phyloP scores from a whole-genome alignment of 148 eudicot species.

The Vaccinium corymbosum region DNA sequence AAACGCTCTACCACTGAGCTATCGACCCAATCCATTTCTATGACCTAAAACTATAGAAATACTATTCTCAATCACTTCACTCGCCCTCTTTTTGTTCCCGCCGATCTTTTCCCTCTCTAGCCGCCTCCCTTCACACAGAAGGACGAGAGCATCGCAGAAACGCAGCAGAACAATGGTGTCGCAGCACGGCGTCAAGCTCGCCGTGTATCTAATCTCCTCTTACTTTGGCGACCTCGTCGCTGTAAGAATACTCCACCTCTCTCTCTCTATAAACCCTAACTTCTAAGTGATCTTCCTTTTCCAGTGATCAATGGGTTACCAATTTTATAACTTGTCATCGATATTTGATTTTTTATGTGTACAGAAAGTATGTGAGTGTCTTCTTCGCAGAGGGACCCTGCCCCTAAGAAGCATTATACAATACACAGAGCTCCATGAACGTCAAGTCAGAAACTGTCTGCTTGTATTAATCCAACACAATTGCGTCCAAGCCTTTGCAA shows the following conservation, averaged over 20 bases:
- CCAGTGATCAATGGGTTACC: neutral
- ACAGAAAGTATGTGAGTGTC: constrained; percentile 90
- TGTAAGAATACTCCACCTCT: constrained; percentile 33
- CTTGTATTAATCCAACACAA: constrained; percentile 80
- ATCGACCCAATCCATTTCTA: neutral
- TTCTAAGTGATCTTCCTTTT: too few species aligned
- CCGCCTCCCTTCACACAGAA: neutral
- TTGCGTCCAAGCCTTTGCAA: constrained; percentile 80
- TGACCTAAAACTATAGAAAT: neutral
- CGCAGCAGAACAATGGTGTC: constrained; percentile 22
- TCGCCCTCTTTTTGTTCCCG: neutral
- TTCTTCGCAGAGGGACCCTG: constrained; percentile 67
- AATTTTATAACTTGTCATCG: neutral
- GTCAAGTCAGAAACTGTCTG: constrained; percentile 51
- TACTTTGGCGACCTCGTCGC: constrained; percentile 68
- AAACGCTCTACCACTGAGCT: constrained; percentile 11
- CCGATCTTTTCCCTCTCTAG: neutral
- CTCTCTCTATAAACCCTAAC: neutral
- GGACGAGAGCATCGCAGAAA: neutral
- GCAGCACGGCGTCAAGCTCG: constrained; percentile 66
- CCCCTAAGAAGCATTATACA: constrained; percentile 35
- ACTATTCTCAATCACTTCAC: neutral
- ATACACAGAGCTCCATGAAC: constrained; percentile 44
- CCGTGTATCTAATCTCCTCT: constrained; percentile 54
- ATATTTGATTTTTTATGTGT: neutral